Percentiles rank a stretch among this genome's conserved stretches.
phyloP scores from a whole-genome alignment of 2,329 filamentous ascomycete species.

The Colletotrichum acutatum region DNA sequence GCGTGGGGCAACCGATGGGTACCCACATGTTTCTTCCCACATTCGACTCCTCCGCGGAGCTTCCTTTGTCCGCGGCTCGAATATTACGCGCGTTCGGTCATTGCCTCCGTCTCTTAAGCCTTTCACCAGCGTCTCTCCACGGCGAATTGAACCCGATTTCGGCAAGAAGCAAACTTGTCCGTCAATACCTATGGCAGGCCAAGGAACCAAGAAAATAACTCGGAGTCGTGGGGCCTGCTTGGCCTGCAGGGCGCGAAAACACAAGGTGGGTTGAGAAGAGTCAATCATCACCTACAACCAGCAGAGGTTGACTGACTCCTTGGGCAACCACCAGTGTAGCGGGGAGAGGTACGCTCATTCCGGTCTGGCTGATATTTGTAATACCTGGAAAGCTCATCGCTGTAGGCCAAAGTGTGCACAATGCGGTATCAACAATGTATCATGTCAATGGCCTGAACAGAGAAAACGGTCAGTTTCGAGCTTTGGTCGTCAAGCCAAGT shows the following conservation, averaged over 20 bases:
- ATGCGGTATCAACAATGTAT: conserved; percentile 22
- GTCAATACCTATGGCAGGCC: conserved; percentile 4
- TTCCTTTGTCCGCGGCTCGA: conserved; percentile 24
- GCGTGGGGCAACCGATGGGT: background rate
- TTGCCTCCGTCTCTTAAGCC: background rate
- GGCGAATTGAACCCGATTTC: background rate
- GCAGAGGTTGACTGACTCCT: background rate
- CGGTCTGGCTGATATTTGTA: background rate
- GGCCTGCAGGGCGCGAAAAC: conserved; percentile 30
- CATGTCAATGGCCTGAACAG: conserved; percentile 32
- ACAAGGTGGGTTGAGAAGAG: conserved; percentile 15
- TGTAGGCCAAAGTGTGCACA: conserved; percentile 32
- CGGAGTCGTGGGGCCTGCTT: conserved; percentile 27
- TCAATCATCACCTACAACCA: background rate
- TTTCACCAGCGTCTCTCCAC: background rate
- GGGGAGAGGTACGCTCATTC: conserved; percentile 12
- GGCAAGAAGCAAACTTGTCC: background rate
- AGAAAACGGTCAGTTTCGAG: conserved; percentile 23
- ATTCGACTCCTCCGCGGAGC: background rate
- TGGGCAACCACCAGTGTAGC: conserved; percentile 10
- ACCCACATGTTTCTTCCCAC: background rate
- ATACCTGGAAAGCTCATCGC: background rate
- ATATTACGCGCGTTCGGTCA: background rate
- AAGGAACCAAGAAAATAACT: background rate
- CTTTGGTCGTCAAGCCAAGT: too few species aligned